phyloP scores from a whole-genome alignment of 768 basidiomycete species.

The Pleurotus tuber-regium region DNA sequence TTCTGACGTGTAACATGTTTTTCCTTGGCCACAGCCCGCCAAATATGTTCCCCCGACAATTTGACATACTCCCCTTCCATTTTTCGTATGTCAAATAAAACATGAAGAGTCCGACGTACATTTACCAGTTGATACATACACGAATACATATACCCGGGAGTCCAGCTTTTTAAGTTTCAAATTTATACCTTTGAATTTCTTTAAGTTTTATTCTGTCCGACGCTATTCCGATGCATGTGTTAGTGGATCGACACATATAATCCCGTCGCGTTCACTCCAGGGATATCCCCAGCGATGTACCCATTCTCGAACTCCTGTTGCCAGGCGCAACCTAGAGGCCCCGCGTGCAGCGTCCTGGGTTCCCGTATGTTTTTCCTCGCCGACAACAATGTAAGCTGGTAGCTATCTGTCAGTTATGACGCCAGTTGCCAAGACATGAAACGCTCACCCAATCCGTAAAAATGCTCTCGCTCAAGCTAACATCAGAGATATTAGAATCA shows the following conservation, averaged over 20 bases:
- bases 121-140: slow-evolving; percentile 5
- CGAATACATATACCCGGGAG: background rate
- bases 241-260: slow-evolving; percentile 83
- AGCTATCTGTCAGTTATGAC: slow-evolving; percentile 10
- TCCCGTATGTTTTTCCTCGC: slow-evolving; percentile 95
- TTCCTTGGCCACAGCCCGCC: background rate
- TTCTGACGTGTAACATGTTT: slow-evolving; percentile 5
- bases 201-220: slow-evolving; percentile 8
- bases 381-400: slow-evolving; percentile 84
- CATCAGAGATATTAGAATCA: background rate
- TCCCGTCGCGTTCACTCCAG: slow-evolving; percentile 90
- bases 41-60: background rate
- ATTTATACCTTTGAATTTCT: background rate
- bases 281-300: slow-evolving; percentile 94
- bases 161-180: background rate
- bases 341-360: slow-evolving; percentile 84
- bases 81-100: background rate
- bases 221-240: slow-evolving; percentile 59
- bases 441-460: slow-evolving; percentile 74
- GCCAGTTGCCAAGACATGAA: slow-evolving; percentile 7
- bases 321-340: slow-evolving; percentile 78
- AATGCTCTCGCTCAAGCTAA: slow-evolving; percentile 85
- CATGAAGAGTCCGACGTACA: background rate
- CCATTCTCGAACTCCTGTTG: slow-evolving; percentile 87
- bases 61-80: background rate